Evolutionary conservation across 306 rosid species (phyloP).

Genomic region (Abrus pulchellus): DNA sequence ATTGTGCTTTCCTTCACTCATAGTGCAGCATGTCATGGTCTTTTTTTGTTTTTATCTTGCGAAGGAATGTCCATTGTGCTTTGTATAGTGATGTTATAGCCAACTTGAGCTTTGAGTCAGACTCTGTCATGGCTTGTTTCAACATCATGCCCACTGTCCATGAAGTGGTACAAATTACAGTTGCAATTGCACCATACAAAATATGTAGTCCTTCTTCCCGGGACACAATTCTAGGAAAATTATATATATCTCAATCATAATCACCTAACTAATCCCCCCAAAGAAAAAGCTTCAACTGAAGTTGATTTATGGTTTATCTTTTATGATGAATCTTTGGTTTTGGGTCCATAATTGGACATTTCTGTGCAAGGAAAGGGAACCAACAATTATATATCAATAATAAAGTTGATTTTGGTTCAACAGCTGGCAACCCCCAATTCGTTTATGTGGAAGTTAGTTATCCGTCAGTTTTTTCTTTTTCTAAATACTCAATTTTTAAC

Average conservation of each 20-base stretch:
- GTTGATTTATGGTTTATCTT: constrained; percentile 29
- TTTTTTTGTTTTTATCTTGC: constrained; percentile 52
- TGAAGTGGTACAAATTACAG: neutral
- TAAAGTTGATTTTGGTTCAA: constrained; percentile 37
- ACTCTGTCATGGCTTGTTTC: constrained; percentile 37
- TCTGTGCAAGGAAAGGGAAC: constrained; percentile 35
- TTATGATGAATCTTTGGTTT: constrained; percentile 28
- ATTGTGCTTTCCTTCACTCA: constrained; percentile 46
- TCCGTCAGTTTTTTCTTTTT: constrained; percentile 39
- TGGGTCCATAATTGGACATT: constrained; percentile 36
- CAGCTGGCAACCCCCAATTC: constrained; percentile 48
- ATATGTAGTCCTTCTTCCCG: neutral
- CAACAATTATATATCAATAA: constrained; percentile 4
- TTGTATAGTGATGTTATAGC: constrained; percentile 25
- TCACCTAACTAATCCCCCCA: neutral
- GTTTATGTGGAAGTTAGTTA: constrained; percentile 42
- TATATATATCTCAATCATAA: neutral
- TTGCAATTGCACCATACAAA: neutral
- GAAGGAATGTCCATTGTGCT: constrained; percentile 48
- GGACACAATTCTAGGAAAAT: constrained; percentile 13
- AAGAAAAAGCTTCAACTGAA: neutral
- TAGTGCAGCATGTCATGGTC: constrained; percentile 60
- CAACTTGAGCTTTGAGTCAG: constrained; percentile 52
- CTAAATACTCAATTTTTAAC: neutral
- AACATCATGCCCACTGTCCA: constrained; percentile 37